phyloP scores from a whole-genome alignment of 371 early-diverging fungal species.

The Syncephalastrum monosporum region DNA sequence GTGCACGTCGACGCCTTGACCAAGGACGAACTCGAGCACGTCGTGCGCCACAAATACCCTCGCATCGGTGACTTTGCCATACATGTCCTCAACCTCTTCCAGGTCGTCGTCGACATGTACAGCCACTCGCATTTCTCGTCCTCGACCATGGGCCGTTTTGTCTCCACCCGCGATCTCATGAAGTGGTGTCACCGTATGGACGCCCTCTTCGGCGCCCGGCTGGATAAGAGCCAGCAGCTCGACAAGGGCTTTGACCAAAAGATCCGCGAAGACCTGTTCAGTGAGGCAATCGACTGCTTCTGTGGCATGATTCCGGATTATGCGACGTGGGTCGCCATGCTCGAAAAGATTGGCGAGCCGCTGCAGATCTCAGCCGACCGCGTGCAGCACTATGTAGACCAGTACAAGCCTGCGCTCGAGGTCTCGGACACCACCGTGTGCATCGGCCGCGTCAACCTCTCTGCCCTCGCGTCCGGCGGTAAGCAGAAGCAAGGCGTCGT shows the following conservation, averaged over 20 bases:
- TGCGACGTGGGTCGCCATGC: conserved; percentile 60
- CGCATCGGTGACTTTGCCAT: conserved; percentile 51
- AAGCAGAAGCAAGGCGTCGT: conserved; percentile 29
- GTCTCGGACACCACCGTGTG: conserved; percentile 43
- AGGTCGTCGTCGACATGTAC: conserved; percentile 56
- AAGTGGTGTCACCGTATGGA: conserved; percentile 84
- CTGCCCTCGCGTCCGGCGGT: conserved; percentile 32
- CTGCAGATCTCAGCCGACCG: conserved; percentile 72
- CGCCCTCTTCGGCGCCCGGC: conserved; percentile 36
- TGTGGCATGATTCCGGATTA: conserved; percentile 80
- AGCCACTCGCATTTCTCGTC: conserved; percentile 56
- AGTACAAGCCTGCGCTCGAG: conserved; percentile 68
- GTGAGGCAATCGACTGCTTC: conserved; percentile 90
- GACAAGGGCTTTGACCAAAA: conserved; percentile 36
- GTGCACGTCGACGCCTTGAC: conserved; percentile 70
- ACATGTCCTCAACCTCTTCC: conserved; percentile 64
- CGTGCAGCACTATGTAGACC: conserved; percentile 71
- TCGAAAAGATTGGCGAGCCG: conserved; percentile 66
- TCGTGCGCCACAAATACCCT: conserved; percentile 63
- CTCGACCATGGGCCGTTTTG: conserved; percentile 58
- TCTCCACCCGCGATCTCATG: conserved; percentile 76
- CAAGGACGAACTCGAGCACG: conserved; percentile 59
- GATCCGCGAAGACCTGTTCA: conserved; percentile 62
- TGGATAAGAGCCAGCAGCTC: conserved; percentile 24
- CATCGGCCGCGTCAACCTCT: conserved; percentile 74